Evolutionary conservation across 768 basidiomycete species (phyloP), one percentile per base, ranked within the genome.

Genomic region (Phaeolepiota aurea): DNA sequence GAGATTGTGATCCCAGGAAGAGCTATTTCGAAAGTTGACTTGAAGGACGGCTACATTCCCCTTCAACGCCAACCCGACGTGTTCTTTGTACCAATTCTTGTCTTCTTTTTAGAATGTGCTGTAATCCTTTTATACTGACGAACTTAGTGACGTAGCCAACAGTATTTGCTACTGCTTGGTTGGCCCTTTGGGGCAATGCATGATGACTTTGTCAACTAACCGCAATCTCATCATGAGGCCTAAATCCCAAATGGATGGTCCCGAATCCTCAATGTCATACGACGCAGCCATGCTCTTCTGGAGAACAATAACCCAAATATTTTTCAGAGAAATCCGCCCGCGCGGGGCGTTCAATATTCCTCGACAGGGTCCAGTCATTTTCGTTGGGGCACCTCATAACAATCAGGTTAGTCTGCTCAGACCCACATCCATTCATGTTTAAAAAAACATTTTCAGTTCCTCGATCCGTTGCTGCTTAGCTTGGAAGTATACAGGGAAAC

Each of bases 281-380:
- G 85, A 91, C 55, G 68, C 77, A 19, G 79, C 79, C 30, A 77
- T 94, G 59, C 56, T 86, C 35, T 89, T 94, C 63, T 94, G 87
- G 88, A 67, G 84, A 43, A 67, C 74, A 2, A 74, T 94, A 43
- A 89, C 87, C 48, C 87, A 87, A 63, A 81, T 98, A 50, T 98
- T 98, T 73, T 98, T 98, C 68, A 72, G 94, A 49, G 94, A 98
- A 65, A 82, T 97, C 52, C 75, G 94, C 44, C 88, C 92, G 3
- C 72, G 94, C 59, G 89, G 94, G 38, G 87, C 92, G 22, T 97
- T 87, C 74, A 88, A 96, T 57, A 88, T 98, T 44, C 94, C 94
- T 18, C 73, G 72, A 43, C 76, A 87, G 43, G 94, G 91, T 0
- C 87, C 94, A 2, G 77, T 94, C 40, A 88, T 98, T 48, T 92